phyloP scores from a whole-genome alignment of 78 protist genomes.

The Dictyostelium firmibasis region DNA sequence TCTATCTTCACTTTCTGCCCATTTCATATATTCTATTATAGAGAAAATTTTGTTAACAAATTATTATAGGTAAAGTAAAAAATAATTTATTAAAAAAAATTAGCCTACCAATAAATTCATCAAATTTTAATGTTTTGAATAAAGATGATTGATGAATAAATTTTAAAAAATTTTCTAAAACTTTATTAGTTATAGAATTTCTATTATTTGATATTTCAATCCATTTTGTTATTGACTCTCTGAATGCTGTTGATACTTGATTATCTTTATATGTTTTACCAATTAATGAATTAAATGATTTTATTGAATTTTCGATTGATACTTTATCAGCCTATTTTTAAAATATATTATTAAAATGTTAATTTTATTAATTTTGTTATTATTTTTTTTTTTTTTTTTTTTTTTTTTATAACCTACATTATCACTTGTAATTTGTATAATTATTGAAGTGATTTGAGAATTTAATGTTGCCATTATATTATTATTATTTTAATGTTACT shows the following conservation, averaged over 20 bases:
- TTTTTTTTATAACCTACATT: background rate
- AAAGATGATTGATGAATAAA: background rate
- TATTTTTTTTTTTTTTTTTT: too few species aligned
- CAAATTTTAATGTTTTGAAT: background rate
- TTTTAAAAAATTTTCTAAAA: background rate
- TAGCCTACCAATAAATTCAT: constrained; percentile 19
- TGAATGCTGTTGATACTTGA: background rate
- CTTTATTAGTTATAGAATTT: background rate
- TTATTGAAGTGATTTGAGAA: background rate
- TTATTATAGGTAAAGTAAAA: background rate
- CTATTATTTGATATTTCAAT: background rate
- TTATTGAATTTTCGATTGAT: constrained; percentile 14
- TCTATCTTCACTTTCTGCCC: constrained; percentile 22
- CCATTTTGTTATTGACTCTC: constrained; percentile 15
- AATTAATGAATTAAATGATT: background rate
- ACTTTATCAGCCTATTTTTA: background rate
- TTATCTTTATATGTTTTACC: background rate
- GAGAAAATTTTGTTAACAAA: too few species aligned
- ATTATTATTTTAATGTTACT: background rate
- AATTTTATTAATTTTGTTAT: too few species aligned
- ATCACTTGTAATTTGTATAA: background rate
- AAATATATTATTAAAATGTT: background rate
- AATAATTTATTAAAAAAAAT: background rate
- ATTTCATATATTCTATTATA: constrained; percentile 12
- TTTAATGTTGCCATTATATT: background rate